Base-by-base conservation (phyloP, 2,329 filamentous ascomycete genomes). In the Exophiala sideris region DNA sequence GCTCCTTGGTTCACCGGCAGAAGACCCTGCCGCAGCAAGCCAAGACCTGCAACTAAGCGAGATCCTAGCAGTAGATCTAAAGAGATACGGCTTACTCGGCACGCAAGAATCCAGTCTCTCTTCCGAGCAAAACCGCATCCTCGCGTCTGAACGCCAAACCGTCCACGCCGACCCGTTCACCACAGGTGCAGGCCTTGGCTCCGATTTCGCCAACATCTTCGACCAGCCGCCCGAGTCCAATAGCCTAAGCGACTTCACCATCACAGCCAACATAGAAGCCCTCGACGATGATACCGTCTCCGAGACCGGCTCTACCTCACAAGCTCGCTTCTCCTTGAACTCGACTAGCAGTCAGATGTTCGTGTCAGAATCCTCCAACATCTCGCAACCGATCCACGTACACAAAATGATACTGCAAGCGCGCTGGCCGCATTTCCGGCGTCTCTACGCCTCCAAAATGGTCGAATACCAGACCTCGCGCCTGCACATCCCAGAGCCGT, bases 401-500 rank as follows among this genome's bases (percentile, higher is more conserved):
- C 94, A 99, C 71, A 90, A 89, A 57, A 85, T 99, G 52, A 96
- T 99, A 49, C 79, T 99, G 7, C 89, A 95, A 69, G 88, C 94
- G 16, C 88, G 94, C 48, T 99, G 94, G 94, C 91, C 94, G 24
- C 94, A 99, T 71, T 99, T 99, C 73, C 85, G 88, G 38, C 87
- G 94, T 12, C 77, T 99, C 2, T 97, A 95, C 76, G 86, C 87
- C 48, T 85, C 92, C 3, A 91, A 96, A 67, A 99, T 99, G 94
- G 86, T 88, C 10, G 94, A 99, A 69, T 99, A 95, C 66, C 94
- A 99, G 68, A 94, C 90, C 12, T 94, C 94, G 66, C 91, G 89
- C 71, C 94, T 99, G 87, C 92, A 99, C 72, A 96, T 99, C 41
- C 92, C 94, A 0, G 95, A 99, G 67, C 91, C 92, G 1, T 97